A percentile compares a stretch with the other conserved stretches of the same genome.
These are phyloP conservation scores for Ulota crispa DNA, from an alignment of 225 moss, liverwort and hornwort genomes.

Conservation along the genomic window DNA sequence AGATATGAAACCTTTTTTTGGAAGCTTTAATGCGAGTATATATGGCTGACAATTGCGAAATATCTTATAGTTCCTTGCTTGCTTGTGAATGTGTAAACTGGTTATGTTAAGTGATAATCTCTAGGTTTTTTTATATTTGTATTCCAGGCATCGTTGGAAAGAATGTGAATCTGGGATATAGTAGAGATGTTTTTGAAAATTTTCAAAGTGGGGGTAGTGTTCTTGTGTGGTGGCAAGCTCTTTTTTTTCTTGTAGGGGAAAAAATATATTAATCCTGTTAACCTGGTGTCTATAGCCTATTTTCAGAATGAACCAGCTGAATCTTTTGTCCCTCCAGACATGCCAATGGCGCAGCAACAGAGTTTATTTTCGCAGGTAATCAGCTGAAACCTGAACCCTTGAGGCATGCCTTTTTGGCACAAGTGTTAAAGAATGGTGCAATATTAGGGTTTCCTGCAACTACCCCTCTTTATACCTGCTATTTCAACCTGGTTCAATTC, in stretches of 20 bases:
- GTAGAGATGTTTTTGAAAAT: neutral
- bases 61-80: neutral
- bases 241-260: neutral
- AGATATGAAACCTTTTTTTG: neutral
- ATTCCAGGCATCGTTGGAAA: neutral
- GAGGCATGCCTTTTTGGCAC: too few species aligned
- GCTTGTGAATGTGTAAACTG: neutral
- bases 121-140: neutral
- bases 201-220: neutral
- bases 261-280: neutral
- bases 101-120: neutral
- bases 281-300: too few species aligned
- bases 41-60: neutral
- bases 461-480: too few species aligned
- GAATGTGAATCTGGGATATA: neutral
- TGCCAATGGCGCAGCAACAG: too few species aligned
- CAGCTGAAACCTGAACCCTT: too few species aligned
- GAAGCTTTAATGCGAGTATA: neutral
- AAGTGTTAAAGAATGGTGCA: too few species aligned
- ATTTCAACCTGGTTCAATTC: neutral
- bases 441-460: too few species aligned
- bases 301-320: too few species aligned
- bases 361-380: too few species aligned
- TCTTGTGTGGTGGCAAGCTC: neutral
- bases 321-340: too few species aligned